Evolutionary conservation across 495 filamentous ascomycete species (phyloP), one percentile per base, ranked within the genome.

Genomic region (Astrothelium macrocarpum): DNA sequence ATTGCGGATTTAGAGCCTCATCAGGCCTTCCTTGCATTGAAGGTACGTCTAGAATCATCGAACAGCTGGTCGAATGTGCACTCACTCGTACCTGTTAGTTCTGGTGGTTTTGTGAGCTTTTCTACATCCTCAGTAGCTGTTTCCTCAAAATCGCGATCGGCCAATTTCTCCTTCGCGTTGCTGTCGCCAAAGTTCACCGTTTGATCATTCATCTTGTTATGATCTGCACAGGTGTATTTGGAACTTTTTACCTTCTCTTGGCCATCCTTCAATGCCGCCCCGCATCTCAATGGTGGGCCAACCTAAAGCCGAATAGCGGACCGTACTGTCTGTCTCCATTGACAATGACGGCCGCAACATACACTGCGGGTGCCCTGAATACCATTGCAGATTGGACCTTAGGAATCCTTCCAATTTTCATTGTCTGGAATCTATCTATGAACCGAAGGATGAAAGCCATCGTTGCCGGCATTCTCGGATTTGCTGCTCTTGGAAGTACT

Each of bases 221-320:
- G 34, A 25, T 49, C 14, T 62, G 71, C 2, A 69, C 73, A 1
- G 66, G 70, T 14, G 5, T 78, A 62, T 76, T 72, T 39, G 67
- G 73, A 53, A 18, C 62, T 9, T 67, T 61, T 34, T 80, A 72
- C 70, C 74, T 78, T 65, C 71, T 81, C 49, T 58, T 78, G 58
- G 70, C 74, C 64, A 45, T 78, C 46, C 71, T 81, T 32, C 78
- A 81, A 62, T 82, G 80, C 65, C 29, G 67, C 46, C 77, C 76
- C 10, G 65, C 74, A 23, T 59, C 64, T 14, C 71, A 67, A 63
- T 78, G 76, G 66, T 81, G 77, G 78, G 25, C 49, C 5, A 61
- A 18, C n/a, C 29, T 65, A 4, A 29, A 59, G n/a, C 63, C 63
- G 39, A 66, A 68, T 43, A 67, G 66, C 2, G 71, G 65, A 20